These are phyloP conservation scores for Pyrus communis DNA, from an alignment of 306 rosid species.

Conservation along the genomic window DNA sequence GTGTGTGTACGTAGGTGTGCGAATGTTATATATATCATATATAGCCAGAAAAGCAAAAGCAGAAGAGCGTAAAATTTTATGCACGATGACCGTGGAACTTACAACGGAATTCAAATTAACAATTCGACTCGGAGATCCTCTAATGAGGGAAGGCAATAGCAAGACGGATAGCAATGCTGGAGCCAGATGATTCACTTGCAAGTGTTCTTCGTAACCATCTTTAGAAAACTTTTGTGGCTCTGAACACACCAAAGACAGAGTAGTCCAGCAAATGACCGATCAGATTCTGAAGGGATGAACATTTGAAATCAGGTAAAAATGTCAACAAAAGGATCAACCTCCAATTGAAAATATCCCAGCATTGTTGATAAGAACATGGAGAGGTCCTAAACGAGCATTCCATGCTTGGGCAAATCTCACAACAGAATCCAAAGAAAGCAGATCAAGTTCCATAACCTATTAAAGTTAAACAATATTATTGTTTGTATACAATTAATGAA, in stretches of 20 bases:
- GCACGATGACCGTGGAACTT: conserved; percentile 34
- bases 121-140: conserved; percentile 94
- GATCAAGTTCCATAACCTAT: conserved; percentile 88
- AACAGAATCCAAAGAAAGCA: conserved; percentile 91
- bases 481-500: background rate
- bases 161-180: conserved; percentile 88
- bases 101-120: conserved; percentile 81
- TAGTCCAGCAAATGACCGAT: conserved; percentile 5
- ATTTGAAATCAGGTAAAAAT: background rate
- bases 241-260: conserved; percentile 28
- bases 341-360: conserved; percentile 97
- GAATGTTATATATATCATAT: background rate
- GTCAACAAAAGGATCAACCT: conserved; percentile 39
- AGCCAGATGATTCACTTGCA: conserved; percentile 98
- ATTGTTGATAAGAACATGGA: conserved; percentile 90
- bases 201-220: conserved; percentile 91
- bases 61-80: background rate
- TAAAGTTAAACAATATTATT: conserved; percentile 11
- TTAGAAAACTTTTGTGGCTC: conserved; percentile 86
- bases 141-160: conserved; percentile 90
- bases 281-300: background rate
- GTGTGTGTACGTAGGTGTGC: background rate
- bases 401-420: conserved; percentile 69
- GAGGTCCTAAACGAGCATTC: conserved; percentile 82
- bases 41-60: background rate